Base-by-base conservation (phyloP, 352 stramenopile species). In the Hyaloperonospora arabidopsidis region DNA sequence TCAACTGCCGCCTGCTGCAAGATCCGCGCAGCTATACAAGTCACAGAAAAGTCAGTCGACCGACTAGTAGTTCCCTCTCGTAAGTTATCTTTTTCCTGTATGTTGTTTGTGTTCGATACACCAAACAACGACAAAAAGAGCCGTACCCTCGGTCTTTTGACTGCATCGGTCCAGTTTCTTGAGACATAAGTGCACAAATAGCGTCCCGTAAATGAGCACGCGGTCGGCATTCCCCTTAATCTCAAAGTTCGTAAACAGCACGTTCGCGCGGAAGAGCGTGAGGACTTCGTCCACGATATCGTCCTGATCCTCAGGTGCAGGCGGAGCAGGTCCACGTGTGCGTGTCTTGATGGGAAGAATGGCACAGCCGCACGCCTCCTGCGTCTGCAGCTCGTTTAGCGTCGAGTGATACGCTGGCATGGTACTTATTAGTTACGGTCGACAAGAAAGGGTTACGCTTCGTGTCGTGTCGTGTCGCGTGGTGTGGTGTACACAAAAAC, bases 281-380 rank as follows among this genome's bases (percentile, higher is more conserved):
- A 97, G 77, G 36, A 92, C 86, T 71, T 97, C 92, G 70, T 97
- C 91, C 41, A 96, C 83, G 49, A 97, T 93, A 72, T 97, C 92
- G 41, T 95, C 77, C 44, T 90, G 65, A 21, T 64, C 79, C 48
- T 89, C 78, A 11, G 84, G 80, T 10, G 81, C 78, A 12, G 73
- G 75, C 15, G 83, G 85, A n/a, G 91, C 91, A 0, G 90, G 91
- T 0, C 91, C 91, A 28, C 84, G 74, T 32, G 88, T 57, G 22
- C 76, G 83, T 13, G 87, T 97, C 67, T 95, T 95, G 39, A 97
- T 79, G 18, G 91, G 91, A 36, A 97, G 70, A 21, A 97, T 74
- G 21, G 81, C 73, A 46, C 84, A 97, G 34, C 85, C 87, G 67
- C 90, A 97, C 10, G 80, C 73, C 34, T 95, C 78, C 56, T 89